Evolutionary conservation across 2,329 filamentous ascomycete genomes (phyloP).

Genomic region (Penicillium janthinellum): DNA sequence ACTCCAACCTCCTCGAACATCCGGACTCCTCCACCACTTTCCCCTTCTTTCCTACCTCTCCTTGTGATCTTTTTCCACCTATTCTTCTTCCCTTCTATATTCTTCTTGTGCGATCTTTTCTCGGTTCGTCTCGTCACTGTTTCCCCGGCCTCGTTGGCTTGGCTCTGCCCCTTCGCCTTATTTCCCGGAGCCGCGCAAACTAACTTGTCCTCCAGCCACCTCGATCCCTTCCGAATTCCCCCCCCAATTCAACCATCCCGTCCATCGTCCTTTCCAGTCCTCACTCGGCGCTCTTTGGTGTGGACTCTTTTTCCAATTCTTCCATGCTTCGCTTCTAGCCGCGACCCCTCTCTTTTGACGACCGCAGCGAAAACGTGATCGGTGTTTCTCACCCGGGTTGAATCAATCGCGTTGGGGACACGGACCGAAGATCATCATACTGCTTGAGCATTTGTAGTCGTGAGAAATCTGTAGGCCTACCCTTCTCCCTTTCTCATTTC

Average conservation of each 20-base stretch:
- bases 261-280: constrained; percentile 23
- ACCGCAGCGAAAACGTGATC: constrained; percentile 9
- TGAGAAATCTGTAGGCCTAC: constrained; percentile 1
- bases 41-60: constrained; percentile 21
- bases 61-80: constrained; percentile 19
- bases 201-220: constrained; percentile 38
- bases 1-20: constrained; percentile 18
- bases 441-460: not conserved
- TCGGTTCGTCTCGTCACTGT: constrained; percentile 12
- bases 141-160: constrained; percentile 1
- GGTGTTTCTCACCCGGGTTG: constrained; percentile 6
- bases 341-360: constrained; percentile 8
- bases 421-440: constrained; percentile 18
- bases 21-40: constrained; percentile 26
- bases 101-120: constrained; percentile 12
- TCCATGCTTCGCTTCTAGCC: constrained; percentile 16
- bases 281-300: constrained; percentile 24
- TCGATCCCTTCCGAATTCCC: constrained; percentile 38
- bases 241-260: constrained; percentile 29
- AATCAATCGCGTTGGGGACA: constrained; percentile 15
- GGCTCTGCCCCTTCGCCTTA: constrained; percentile 19
- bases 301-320: constrained; percentile 7
- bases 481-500: not conserved
- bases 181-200: constrained; percentile 31
- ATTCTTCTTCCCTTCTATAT: constrained; percentile 26